A percentile compares a stretch with the other conserved stretches of the same genome.
phyloP scores from a whole-genome alignment of 2,329 filamentous ascomycete genomes.

The Pseudogymnoascus sp. region DNA sequence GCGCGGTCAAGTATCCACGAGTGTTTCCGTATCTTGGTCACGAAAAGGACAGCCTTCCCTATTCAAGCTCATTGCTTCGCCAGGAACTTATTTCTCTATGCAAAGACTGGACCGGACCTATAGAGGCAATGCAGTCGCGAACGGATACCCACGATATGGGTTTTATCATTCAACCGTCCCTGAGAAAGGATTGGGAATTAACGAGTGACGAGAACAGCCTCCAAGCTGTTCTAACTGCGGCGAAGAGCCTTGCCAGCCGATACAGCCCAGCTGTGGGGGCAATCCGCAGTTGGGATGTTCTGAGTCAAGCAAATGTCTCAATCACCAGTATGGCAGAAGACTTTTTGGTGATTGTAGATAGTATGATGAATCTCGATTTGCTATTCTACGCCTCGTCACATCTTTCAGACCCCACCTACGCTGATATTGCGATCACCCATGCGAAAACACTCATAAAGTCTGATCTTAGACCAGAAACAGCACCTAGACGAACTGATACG shows the following conservation, averaged over 20 bases:
- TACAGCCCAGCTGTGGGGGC: conserved; percentile 36
- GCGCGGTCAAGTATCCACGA: conserved; percentile 27
- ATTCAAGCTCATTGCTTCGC: not conserved
- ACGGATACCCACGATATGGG: conserved; percentile 47
- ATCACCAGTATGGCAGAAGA: conserved; percentile 25
- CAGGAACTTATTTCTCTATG: conserved; percentile 23
- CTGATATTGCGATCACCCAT: conserved; percentile 31
- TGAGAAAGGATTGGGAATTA: conserved; percentile 41
- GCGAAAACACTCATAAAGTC: conserved; percentile 30
- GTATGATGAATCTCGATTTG: conserved; percentile 22
- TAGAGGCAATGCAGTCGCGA: conserved; percentile 30
- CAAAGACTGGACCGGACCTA: conserved; percentile 28
- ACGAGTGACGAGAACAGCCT: conserved; percentile 32
- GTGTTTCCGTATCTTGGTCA: conserved; percentile 11
- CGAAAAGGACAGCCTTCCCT: not conserved
- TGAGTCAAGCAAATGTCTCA: conserved; percentile 23
- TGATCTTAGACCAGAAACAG: conserved; percentile 27
- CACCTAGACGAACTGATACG: conserved; percentile 16
- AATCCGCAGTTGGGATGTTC: conserved; percentile 41
- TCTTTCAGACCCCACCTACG: not conserved
- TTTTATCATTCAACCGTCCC: conserved; percentile 43
- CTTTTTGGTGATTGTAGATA: conserved; percentile 37
- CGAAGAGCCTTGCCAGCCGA: conserved; percentile 35
- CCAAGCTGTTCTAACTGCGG: conserved; percentile 35
- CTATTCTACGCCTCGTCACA: conserved; percentile 1